A percentile compares a stretch with the other conserved stretches of the same genome.
These are phyloP conservation scores for Didymellaceae sp. DNA, from an alignment of 2,329 filamentous ascomycete species.

Conservation along the genomic window DNA sequence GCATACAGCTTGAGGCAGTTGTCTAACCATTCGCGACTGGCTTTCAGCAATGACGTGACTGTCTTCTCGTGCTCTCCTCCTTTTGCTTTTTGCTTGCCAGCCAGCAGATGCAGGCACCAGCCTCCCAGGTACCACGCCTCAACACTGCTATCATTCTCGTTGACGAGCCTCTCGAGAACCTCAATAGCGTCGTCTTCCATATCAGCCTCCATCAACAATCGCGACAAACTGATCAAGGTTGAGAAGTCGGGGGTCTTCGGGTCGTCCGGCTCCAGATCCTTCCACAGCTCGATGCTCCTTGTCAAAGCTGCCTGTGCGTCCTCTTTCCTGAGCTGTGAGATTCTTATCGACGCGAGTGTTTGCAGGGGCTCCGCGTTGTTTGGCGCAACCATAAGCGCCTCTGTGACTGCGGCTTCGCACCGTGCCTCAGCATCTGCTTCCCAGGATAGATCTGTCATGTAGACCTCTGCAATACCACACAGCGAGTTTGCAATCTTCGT, in stretches of 20 bases:
- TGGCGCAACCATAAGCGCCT: slow-evolving; percentile 85
- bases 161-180: slow-evolving; percentile 81
- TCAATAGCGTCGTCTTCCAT: slow-evolving; percentile 85
- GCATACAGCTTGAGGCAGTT: slow-evolving; percentile 82
- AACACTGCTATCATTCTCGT: slow-evolving; percentile 91
- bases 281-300: slow-evolving; percentile 84
- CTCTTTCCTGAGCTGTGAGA: slow-evolving; percentile 80
- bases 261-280: slow-evolving; percentile 75
- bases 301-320: slow-evolving; percentile 82
- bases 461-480: slow-evolving; percentile 93
- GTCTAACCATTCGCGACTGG: slow-evolving; percentile 81
- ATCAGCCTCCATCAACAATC: slow-evolving; percentile 87
- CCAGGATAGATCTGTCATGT: slow-evolving; percentile 97
- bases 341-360: slow-evolving; percentile 89
- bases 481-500: slow-evolving; percentile 87
- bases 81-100: slow-evolving; percentile 67
- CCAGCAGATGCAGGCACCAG: slow-evolving; percentile 85
- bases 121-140: slow-evolving; percentile 98
- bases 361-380: slow-evolving; percentile 88
- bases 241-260: slow-evolving; percentile 82
- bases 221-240: slow-evolving; percentile 79
- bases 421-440: slow-evolving; percentile 87
- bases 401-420: slow-evolving; percentile 88
- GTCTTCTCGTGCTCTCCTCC: slow-evolving; percentile 57
- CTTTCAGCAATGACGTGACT: slow-evolving; percentile 67